Conservation (phyloP, 768 basidiomycete species). For the Trametes elegans region DNA sequence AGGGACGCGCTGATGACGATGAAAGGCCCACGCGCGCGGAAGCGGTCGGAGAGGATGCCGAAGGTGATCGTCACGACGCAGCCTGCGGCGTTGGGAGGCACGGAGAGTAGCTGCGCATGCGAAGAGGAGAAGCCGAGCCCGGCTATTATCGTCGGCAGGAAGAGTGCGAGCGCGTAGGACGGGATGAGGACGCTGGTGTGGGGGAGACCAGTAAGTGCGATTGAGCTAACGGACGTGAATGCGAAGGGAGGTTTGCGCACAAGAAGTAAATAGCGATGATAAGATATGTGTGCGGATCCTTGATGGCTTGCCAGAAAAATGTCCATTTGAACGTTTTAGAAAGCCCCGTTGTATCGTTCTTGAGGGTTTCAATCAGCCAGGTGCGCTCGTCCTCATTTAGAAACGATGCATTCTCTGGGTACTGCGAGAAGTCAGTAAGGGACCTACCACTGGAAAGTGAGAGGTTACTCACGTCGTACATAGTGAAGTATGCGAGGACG, state of each 20-base stretch:
- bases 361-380: constrained; percentile 9
- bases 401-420: constrained; percentile 12
- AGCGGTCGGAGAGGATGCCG: constrained; percentile 9
- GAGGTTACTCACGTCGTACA: constrained; percentile 7
- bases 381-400: constrained; percentile 6
- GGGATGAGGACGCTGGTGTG: constrained; percentile 22
- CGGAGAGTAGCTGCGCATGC: constrained; percentile 57
- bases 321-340: constrained; percentile 3
- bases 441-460: not conserved
- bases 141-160: constrained; percentile 67
- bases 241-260: not conserved
- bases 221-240: not conserved
- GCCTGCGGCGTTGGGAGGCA: constrained; percentile 37
- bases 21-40: constrained; percentile 5
- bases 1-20: not conserved
- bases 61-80: not conserved
- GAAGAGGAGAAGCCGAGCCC: constrained; percentile 53
- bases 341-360: constrained; percentile 2
- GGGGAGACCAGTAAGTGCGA: not conserved
- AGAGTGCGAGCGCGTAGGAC: constrained; percentile 44
- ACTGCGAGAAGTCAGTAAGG: not conserved
- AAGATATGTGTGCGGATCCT: constrained; percentile 6
- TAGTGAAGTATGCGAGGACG: not conserved
- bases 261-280: constrained; percentile 8
- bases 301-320: constrained; percentile 9